Evolutionary conservation across 768 basidiomycete genomes (phyloP), one percentile per base, ranked within the genome.

Genomic region (Chiua virens): DNA sequence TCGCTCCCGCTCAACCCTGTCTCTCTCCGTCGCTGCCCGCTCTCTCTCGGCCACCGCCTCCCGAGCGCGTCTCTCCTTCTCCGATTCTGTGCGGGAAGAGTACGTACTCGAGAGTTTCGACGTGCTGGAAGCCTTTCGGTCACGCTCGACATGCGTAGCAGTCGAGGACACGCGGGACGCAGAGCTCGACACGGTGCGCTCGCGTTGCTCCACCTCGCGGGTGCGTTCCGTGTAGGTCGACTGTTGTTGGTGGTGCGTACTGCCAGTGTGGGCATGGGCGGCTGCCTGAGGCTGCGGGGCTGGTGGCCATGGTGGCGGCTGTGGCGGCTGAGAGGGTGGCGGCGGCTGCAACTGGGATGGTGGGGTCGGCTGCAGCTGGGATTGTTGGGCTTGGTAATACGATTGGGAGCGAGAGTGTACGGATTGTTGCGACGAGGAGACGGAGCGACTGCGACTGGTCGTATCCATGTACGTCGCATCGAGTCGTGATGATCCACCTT

Each of bases 21-120:
- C 58, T 22, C 50, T 55, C 27, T 64, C 55, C 7, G 37, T 17
- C 10, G 48, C 48, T 5, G 32, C 55, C 4, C 59, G 42, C n/a
- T 65, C 63, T 42, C 60, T 42, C 45, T 62, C 27, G 28, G 35
- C 34, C 6, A 9, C 57, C 15, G 28, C 57, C 55, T 54, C 63
- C 49, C 58, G 58, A 4, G 64, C 45, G 13, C 60, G 56, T 42
- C 54, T 60, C 48, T 69, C 68, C 52, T 60, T 64, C 27, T 60
- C 57, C 15, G 52, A 58, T 17, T 60, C 58, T 15, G 50, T 11
- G 47, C 62, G 59, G 6, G 62, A 61, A 1, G 49, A 2, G 37
- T 58, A 53, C 43, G 58, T 82, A 67, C 47, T 73, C 78, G 51
- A 74, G 57, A 58, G 25, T 22, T 53, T 68, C 23, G 68, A 68